phyloP scores from a whole-genome alignment of 768 basidiomycete species.

The Chalciporus piperatus region DNA sequence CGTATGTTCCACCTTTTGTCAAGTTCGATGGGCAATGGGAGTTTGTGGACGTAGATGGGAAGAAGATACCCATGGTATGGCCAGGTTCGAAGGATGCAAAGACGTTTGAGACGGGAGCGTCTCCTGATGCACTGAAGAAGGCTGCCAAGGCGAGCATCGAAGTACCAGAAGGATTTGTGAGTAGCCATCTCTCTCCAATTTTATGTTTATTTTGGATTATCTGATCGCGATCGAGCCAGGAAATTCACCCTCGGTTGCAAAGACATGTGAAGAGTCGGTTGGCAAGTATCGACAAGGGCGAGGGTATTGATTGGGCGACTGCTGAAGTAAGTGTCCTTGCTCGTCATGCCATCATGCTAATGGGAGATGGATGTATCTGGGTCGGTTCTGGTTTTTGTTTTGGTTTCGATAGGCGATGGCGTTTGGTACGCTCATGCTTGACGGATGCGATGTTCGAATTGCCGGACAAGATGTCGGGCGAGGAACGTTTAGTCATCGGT shows the following conservation, averaged over 20 bases:
- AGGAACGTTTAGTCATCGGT: conserved; percentile 85
- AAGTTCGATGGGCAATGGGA: conserved; percentile 70
- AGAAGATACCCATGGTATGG: conserved; percentile 41
- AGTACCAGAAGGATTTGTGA: conserved; percentile 59
- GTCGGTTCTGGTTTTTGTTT: neutral
- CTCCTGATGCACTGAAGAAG: conserved; percentile 44
- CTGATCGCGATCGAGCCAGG: conserved; percentile 40
- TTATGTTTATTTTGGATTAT: neutral
- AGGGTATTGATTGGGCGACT: conserved; percentile 85
- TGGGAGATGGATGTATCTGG: neutral
- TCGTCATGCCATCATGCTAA: neutral
- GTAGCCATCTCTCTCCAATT: conserved; percentile 22
- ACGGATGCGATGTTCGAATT: conserved; percentile 81
- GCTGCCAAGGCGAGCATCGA: conserved; percentile 71
- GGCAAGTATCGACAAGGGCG: conserved; percentile 62
- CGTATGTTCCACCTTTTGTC: conserved; percentile 48
- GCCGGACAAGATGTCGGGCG: conserved; percentile 93
- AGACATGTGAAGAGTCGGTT: conserved; percentile 77
- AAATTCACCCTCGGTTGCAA: conserved; percentile 74
- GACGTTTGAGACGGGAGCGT: conserved; percentile 68
- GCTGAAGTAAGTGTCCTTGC: conserved; percentile 59
- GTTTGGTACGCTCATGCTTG: conserved; percentile 80
- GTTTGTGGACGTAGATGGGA: conserved; percentile 10
- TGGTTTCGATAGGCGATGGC: conserved; percentile 62
- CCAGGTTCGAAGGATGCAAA: conserved; percentile 55